Evolutionary conservation across 2,329 filamentous ascomycete genomes (phyloP).

Genomic region (Pseudocercospora vitis): DNA sequence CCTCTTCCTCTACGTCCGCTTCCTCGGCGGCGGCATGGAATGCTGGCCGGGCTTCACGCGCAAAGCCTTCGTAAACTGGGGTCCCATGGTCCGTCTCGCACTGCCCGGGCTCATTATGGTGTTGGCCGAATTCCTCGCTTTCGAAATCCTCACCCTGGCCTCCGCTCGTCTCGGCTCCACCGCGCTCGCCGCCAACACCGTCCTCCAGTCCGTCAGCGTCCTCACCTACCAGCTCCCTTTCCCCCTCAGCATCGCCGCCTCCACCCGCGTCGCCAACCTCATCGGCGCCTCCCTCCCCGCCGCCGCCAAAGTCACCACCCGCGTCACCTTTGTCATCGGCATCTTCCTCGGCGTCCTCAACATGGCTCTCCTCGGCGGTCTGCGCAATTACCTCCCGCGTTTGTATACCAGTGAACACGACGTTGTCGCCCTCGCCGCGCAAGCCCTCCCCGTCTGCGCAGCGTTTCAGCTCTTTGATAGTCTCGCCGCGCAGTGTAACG

Average conservation of each 20-base stretch:
- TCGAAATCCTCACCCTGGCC: conserved; percentile 85
- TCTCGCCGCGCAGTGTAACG: conserved; percentile 75
- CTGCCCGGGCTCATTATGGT: conserved; percentile 92
- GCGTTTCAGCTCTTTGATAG: conserved; percentile 90
- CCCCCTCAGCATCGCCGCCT: conserved; percentile 82
- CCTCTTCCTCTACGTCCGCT: conserved; percentile 72
- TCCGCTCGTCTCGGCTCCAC: conserved; percentile 76
- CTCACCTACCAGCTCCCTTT: conserved; percentile 92
- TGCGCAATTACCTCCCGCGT: conserved; percentile 72
- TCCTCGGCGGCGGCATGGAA: conserved; percentile 64
- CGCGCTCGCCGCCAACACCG: conserved; percentile 82
- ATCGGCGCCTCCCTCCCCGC: conserved; percentile 82
- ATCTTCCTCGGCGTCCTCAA: conserved; percentile 77
- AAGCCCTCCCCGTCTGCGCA: conserved; percentile 75
- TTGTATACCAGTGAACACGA: conserved; percentile 71
- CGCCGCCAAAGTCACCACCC: conserved; percentile 77
- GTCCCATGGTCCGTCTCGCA: conserved; percentile 81
- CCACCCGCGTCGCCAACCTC: conserved; percentile 85
- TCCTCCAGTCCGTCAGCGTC: conserved; percentile 73
- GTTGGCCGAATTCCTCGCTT: conserved; percentile 81
- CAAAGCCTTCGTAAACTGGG: conserved; percentile 72
- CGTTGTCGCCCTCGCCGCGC: conserved; percentile 64
- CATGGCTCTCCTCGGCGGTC: conserved; percentile 63
- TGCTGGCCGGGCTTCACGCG: conserved; percentile 80
- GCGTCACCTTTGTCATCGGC: conserved; percentile 69